phyloP scores from a whole-genome alignment of 2,329 filamentous ascomycete genomes.

The Stemphylium lycopersici region DNA sequence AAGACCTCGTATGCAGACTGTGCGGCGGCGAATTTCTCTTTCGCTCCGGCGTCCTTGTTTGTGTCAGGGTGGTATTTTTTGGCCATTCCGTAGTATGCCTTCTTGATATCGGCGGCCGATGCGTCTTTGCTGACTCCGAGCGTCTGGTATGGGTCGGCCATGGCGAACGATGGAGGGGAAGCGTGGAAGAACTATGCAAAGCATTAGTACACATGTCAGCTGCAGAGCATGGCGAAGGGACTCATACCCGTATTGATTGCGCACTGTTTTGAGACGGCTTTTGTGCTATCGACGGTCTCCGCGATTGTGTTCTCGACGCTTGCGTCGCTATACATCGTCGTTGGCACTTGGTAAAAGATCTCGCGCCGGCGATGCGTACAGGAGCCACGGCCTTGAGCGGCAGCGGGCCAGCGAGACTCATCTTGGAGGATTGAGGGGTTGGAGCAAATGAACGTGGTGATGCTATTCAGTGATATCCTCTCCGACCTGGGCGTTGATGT shows the following conservation, averaged over 20 bases:
- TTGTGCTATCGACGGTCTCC: slow-evolving; percentile 29
- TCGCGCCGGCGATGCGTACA: slow-evolving; percentile 36
- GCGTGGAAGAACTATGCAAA: slow-evolving; percentile 45
- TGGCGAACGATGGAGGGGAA: slow-evolving; percentile 64
- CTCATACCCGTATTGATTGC: slow-evolving; percentile 41
- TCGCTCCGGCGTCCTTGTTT: slow-evolving; percentile 92
- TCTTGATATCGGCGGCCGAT: slow-evolving; percentile 90
- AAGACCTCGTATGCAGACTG: slow-evolving; percentile 94
- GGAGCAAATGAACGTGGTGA: slow-evolving; percentile 22
- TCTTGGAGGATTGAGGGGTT: slow-evolving; percentile 20
- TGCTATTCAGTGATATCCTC: slow-evolving; percentile 6
- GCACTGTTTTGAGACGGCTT: slow-evolving; percentile 30
- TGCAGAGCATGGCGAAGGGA: too few species aligned
- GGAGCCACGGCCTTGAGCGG: slow-evolving; percentile 43
- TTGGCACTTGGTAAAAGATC: slow-evolving; percentile 39
- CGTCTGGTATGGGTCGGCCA: slow-evolving; percentile 82
- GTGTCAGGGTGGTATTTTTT: slow-evolving; percentile 99
- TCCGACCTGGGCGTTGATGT: slow-evolving; percentile 7
- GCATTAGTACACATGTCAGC: slow-evolving; percentile 19
- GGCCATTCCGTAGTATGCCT: slow-evolving; percentile 95
- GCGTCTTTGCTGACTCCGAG: slow-evolving; percentile 84
- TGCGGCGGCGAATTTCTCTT: slow-evolving; percentile 92
- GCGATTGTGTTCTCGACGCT: slow-evolving; percentile 33
- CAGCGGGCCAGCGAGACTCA: slow-evolving; percentile 46
- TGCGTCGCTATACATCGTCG: slow-evolving; percentile 37